These are phyloP conservation scores for Spathaspora arborariae DNA, from an alignment of 805 yeast genomes.

Conservation along the genomic window DNA sequence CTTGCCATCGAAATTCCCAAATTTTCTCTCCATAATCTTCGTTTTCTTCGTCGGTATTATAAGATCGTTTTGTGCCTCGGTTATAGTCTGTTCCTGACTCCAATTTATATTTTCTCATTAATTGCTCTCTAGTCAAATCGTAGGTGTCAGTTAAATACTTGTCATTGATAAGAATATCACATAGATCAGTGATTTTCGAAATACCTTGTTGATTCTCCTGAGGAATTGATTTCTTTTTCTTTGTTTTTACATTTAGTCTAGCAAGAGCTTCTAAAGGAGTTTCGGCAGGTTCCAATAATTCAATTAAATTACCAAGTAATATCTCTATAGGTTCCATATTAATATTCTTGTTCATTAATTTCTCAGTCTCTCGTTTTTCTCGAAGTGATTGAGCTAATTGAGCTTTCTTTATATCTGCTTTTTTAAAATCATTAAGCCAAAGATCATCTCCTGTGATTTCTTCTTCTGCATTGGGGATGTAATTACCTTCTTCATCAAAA, in stretches of 20 bases:
- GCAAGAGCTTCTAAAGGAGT: conserved; percentile 54
- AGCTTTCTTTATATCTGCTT: conserved; percentile 29
- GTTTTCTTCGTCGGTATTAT: conserved; percentile 16
- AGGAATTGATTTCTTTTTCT: conserved; percentile 10
- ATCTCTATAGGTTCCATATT: conserved; percentile 3
- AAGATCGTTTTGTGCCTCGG: conserved; percentile 16
- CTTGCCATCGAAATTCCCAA: conserved; percentile 40
- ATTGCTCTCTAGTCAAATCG: conserved; percentile 54
- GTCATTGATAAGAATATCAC: conserved; percentile 41
- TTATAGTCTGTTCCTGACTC: conserved; percentile 22
- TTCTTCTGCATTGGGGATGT: conserved; percentile 37
- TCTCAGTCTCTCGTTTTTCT: conserved; percentile 14
- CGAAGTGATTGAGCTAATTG: conserved; percentile 44
- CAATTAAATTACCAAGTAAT: conserved; percentile 31
- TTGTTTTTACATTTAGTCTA: conserved; percentile 27
- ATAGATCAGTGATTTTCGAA: conserved; percentile 45
- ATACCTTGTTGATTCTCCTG: conserved; percentile 19
- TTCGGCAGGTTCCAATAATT: conserved; percentile 53
- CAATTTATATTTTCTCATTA: conserved; percentile 31
- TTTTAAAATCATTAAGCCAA: conserved; percentile 15
- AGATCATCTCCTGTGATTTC: conserved; percentile 20
- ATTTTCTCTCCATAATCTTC: conserved; percentile 26
- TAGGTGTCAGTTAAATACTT: conserved; percentile 44
- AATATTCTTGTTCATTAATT: conserved; percentile 11
- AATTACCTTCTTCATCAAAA: conserved; percentile 62